Conservation (phyloP, 345 rosid species). For the Boechera stricta region DNA sequence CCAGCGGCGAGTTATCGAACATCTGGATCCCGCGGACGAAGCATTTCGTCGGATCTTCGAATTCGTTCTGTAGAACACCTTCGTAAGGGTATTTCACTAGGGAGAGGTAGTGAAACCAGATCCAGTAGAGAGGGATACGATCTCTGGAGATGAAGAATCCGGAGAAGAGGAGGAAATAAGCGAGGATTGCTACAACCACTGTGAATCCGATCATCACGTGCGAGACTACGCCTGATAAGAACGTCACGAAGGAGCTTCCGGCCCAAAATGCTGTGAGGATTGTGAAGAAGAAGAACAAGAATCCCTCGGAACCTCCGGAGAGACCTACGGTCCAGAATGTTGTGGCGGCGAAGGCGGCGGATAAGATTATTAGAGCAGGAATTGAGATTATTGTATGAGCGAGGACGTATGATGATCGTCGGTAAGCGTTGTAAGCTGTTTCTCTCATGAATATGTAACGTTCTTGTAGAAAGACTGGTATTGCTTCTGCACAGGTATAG, state of each 20-base stretch:
- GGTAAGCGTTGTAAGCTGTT: constrained; percentile 90
- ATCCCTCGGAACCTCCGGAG: constrained; percentile 66
- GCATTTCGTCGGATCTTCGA: constrained; percentile 63
- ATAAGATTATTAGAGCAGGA: constrained; percentile 69
- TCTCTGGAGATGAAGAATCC: constrained; percentile 86
- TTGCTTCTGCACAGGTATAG: constrained; percentile 93
- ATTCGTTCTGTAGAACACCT: constrained; percentile 69
- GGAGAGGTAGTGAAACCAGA: constrained; percentile 92
- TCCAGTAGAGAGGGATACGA: constrained; percentile 77
- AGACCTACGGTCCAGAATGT: constrained; percentile 87
- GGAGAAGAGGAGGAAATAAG: constrained; percentile 88
- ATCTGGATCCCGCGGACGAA: constrained; percentile 76
- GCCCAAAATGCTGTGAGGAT: constrained; percentile 88
- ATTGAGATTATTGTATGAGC: constrained; percentile 73
- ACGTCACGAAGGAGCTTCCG: constrained; percentile 87
- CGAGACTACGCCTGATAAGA: constrained; percentile 82
- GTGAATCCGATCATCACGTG: constrained; percentile 90
- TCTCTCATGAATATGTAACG: constrained; percentile 96
- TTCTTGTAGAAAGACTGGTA: constrained; percentile 88
- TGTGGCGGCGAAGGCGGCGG: constrained; percentile 66
- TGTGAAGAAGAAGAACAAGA: constrained; percentile 72
- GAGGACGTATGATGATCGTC: constrained; percentile 86
- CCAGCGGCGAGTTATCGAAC: constrained; percentile 81
- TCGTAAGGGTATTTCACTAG: constrained; percentile 87
- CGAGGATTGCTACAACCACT: constrained; percentile 73